Percentiles rank a stretch among this genome's conserved stretches.
Evolutionary conservation across 495 filamentous ascomycete species (phyloP).

Genomic region (Xylaria flabelliformis): DNA sequence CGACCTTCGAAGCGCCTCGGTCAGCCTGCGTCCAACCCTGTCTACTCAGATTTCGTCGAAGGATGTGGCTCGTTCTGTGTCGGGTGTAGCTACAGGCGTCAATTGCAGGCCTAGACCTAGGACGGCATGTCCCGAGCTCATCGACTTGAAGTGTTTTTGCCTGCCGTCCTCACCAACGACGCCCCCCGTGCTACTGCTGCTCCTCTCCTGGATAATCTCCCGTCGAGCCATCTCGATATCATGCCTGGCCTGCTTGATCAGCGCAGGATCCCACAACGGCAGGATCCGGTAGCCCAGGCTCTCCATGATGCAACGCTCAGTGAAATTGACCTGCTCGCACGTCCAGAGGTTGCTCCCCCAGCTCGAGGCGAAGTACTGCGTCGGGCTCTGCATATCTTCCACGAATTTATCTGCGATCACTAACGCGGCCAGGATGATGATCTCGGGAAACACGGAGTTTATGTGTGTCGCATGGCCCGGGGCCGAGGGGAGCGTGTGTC

Average conservation of each 20-base stretch:
- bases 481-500: slow-evolving; percentile 53
- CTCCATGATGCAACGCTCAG: slow-evolving; percentile 62
- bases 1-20: neutral
- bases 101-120: slow-evolving; percentile 46
- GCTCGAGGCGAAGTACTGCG: slow-evolving; percentile 47
- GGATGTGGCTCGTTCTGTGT: slow-evolving; percentile 36
- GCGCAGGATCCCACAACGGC: slow-evolving; percentile 54
- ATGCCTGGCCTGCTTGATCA: slow-evolving; percentile 55
- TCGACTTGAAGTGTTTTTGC: slow-evolving; percentile 46
- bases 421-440: slow-evolving; percentile 57
- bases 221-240: slow-evolving; percentile 62
- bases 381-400: slow-evolving; percentile 54
- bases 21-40: neutral
- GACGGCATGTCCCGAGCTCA: slow-evolving; percentile 48
- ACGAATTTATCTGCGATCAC: slow-evolving; percentile 61
- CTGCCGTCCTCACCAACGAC: slow-evolving; percentile 31
- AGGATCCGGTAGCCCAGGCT: slow-evolving; percentile 58
- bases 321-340: slow-evolving; percentile 60
- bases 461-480: slow-evolving; percentile 54
- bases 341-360: slow-evolving; percentile 60
- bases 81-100: slow-evolving; percentile 50
- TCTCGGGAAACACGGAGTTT: slow-evolving; percentile 59
- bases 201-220: slow-evolving; percentile 40
- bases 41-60: slow-evolving; percentile 27
- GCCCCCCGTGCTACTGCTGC: slow-evolving; percentile 18